These are phyloP conservation scores for Penicillium canescens DNA, from an alignment of 495 filamentous ascomycete species.

Conservation along the genomic window DNA sequence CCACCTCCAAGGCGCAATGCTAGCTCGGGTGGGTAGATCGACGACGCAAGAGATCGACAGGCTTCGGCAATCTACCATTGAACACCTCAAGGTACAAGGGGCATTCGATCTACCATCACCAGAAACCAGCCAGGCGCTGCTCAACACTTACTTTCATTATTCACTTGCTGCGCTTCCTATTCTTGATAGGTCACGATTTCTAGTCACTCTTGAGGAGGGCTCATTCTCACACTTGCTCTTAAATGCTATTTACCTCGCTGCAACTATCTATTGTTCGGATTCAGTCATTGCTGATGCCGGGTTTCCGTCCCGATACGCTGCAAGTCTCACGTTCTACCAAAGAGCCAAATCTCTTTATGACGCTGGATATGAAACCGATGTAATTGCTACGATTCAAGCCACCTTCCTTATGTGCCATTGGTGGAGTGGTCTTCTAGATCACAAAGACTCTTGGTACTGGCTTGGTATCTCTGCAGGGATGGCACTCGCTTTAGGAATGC, in stretches of 20 bases:
- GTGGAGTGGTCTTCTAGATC: slow-evolving; percentile 23
- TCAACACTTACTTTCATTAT: slow-evolving; percentile 12
- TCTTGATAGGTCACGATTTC: slow-evolving; percentile 10
- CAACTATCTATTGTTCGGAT: slow-evolving; percentile 15
- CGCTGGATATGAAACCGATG: slow-evolving; percentile 25
- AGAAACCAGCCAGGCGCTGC: slow-evolving; percentile 8
- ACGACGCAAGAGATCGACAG: slow-evolving; percentile 5
- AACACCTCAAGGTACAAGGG: slow-evolving; percentile 4
- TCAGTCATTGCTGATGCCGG: slow-evolving; percentile 15
- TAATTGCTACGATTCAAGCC: slow-evolving; percentile 19
- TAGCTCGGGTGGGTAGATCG: slow-evolving; percentile 1
- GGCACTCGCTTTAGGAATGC: slow-evolving; percentile 24
- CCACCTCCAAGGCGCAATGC: slow-evolving; percentile 14
- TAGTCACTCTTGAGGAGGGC: neutral
- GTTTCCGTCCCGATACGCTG: slow-evolving; percentile 22
- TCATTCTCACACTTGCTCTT: slow-evolving; percentile 11
- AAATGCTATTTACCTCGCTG: slow-evolving; percentile 17
- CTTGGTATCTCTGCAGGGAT: slow-evolving; percentile 15
- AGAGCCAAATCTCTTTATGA: slow-evolving; percentile 26
- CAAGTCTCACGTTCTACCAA: slow-evolving; percentile 23
- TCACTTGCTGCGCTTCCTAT: slow-evolving; percentile 14
- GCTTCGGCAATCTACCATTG: neutral
- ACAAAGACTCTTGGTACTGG: slow-evolving; percentile 29
- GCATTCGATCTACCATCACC: slow-evolving; percentile 11
- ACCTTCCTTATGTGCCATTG: slow-evolving; percentile 20